Evolutionary conservation across 2,329 filamentous ascomycete species (phyloP), one percentile per base, ranked within the genome.

Genomic region (Periconia digitata): DNA sequence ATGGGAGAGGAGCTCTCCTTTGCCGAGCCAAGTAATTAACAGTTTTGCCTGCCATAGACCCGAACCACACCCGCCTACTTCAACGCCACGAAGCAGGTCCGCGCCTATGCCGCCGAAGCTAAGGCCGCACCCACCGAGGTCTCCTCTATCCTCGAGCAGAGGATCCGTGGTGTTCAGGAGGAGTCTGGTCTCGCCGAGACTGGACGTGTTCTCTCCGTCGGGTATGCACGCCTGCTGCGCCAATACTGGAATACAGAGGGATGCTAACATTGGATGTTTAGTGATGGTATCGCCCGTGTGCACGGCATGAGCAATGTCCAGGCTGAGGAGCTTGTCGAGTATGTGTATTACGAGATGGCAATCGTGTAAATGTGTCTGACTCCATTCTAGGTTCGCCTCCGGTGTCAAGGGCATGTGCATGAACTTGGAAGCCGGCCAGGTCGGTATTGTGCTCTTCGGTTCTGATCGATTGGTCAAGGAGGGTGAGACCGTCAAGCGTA

Each of bases 361-460:
- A 47, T 32, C n/a, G n/a, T n/a, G n/a, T n/a, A n/a, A n/a, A n/a
- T n/a, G n/a, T 32, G n/a, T 59, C 67, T 70, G 60, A 71, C 59
- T 50, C 53, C 51, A 53, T 46, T 40, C 49, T 63, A 96, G 92
- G 84, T 99, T 99, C 83, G 90, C 94, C 72, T 99, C 94, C 63
- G 94, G 94, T 78, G 94, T 97, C 80, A 97, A 97, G 87, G 94
- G 94, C 79, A 99, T 99, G 94, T 97, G 92, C 90, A 97, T 99
- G 92, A 99, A 99, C 89, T 87, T 99, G 80, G 94, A 99, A 83
- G 94, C 94, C 79, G 94, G 94, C 78, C 94, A 97, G 81, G 94
- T 99, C 82, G 94, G 94, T 96, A 92, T 99, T 73, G 94, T 99
- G 85, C 85, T 99, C 74, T 99, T 99, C 85, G 94, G 94, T 87